A percentile compares a stretch with the other conserved stretches of the same genome.
Conservation (phyloP, 208 protist species). For the Wallacemonas sp. region DNA sequence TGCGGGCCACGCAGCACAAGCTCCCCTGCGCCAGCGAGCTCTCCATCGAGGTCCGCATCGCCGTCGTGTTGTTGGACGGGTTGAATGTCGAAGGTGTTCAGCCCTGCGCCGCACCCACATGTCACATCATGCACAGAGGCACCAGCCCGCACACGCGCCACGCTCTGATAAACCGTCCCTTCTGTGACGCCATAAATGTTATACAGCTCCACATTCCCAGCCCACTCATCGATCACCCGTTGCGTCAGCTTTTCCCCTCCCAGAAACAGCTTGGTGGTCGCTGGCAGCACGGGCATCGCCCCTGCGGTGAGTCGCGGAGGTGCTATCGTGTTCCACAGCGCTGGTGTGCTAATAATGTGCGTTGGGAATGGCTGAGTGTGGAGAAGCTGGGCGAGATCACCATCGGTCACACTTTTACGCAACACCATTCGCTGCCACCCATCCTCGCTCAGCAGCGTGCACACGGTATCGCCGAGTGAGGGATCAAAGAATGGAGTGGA, state of each 20-base stretch:
- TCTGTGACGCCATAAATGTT: slow-evolving; percentile 76
- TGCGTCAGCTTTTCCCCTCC: slow-evolving; percentile 53
- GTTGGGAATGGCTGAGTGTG: slow-evolving; percentile 23
- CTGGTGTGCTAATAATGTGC: slow-evolving; percentile 54
- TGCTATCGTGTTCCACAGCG: slow-evolving; percentile 30
- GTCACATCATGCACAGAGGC: slow-evolving; percentile 20
- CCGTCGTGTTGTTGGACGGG: not conserved
- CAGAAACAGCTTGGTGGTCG: slow-evolving; percentile 39
- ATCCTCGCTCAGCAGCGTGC: slow-evolving; percentile 29
- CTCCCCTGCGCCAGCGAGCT: slow-evolving; percentile 23
- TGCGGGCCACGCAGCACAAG: slow-evolving; percentile 48
- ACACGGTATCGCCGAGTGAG: slow-evolving; percentile 57
- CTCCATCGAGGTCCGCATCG: not conserved
- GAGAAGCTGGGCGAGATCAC: slow-evolving; percentile 20
- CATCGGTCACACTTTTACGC: slow-evolving; percentile 23
- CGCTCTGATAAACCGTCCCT: slow-evolving; percentile 61
- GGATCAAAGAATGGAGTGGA: slow-evolving; percentile 64
- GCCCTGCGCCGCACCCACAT: slow-evolving; percentile 29
- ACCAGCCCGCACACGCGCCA: slow-evolving; percentile 24
- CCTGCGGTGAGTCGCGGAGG: not conserved
- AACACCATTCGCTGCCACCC: slow-evolving; percentile 25
- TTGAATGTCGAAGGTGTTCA: slow-evolving; percentile 19
- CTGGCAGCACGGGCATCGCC: not conserved
- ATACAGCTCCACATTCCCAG: slow-evolving; percentile 33
- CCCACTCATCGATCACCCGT: slow-evolving; percentile 34